Evolutionary conservation across 2,329 filamentous ascomycete species (phyloP), one percentile per base, ranked within the genome.

Genomic region (Elsinoe fawcettii): DNA sequence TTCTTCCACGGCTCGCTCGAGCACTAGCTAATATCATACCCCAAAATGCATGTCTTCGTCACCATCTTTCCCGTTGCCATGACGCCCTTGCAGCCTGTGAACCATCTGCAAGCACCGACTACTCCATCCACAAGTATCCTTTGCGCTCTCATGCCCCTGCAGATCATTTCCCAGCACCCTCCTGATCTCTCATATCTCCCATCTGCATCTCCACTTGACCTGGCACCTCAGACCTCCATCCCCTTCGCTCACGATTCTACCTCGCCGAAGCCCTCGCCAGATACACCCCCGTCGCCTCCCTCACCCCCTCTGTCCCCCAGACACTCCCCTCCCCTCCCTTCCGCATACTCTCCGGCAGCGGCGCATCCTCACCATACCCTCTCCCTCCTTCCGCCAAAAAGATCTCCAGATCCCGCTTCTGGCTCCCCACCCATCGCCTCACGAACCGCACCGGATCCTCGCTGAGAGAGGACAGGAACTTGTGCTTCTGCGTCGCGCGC

Each of bases 341-440:
- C 61, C 86, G 79, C 85, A 86, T 91, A 69, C 90, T 87, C 63
- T 73, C 87, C 75, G 77, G 79, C 41, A 75, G 75, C 20, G 56
- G 46, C 2, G 75, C 78, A 56, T 75, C 74, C 58, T 77, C 75
- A 30, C 73, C 74, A 12, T 71, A 73, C 36, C 77, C 76, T 56
- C 84, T 79, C 54, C 83, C 81, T 1, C 85, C 84, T 72, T 96
- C 91, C 58, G 90, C 92, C 61, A 93, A 80, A 49, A 96, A 86
- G 5, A 93, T 84, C 67, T 95, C 90, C 34, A 96, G 77, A 69
- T 97, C 92, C 51, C 91, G 80, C 73, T 90, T 90, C 75, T 99
- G 93, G 14, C 87, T 92, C 66, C 85, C 90, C 55, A 95, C 78
- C 93, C 93, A 99, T 66, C 88, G 84, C 62, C 82, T 84, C 60